Conservation (phyloP, 495 filamentous ascomycete genomes). For the Hypoxylon fragiforme region DNA sequence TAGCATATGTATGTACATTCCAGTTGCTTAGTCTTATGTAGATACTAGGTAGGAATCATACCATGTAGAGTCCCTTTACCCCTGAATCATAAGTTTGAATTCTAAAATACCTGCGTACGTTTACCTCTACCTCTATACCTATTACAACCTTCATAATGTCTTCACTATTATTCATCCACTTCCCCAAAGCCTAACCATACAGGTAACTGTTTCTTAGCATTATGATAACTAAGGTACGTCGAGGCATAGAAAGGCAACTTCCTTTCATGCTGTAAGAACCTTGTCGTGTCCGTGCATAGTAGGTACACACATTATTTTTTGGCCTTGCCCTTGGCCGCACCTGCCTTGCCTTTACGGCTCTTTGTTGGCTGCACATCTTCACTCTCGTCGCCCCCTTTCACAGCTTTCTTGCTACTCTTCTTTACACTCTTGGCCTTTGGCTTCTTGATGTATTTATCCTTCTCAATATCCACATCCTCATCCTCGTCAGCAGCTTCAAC, state of each 20-base stretch:
- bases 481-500: conserved; percentile 58
- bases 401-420: conserved; percentile 60
- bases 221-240: no score
- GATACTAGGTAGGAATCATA: no score
- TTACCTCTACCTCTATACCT: no score
- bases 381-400: conserved; percentile 52
- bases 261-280: no score
- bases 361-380: conserved; percentile 59
- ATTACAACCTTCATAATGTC: conserved; percentile 5
- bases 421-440: conserved; percentile 66
- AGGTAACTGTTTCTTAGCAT: no score
- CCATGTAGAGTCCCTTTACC: not conserved
- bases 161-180: no score
- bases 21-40: no score
- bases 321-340: conserved; percentile 46
- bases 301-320: conserved; percentile 42
- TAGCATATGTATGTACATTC: no score
- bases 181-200: no score
- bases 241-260: conserved; percentile 5
- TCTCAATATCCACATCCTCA: conserved; percentile 77
- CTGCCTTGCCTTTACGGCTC: conserved; percentile 45
- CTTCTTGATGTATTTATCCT: conserved; percentile 94
- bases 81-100: conserved; percentile 6
- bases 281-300: no score
- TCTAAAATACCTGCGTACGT: not conserved